A percentile compares a stretch with the other conserved stretches of the same genome.
phyloP scores from a whole-genome alignment of 176 grass and related monocot species.

The Oryza longistaminata region DNA sequence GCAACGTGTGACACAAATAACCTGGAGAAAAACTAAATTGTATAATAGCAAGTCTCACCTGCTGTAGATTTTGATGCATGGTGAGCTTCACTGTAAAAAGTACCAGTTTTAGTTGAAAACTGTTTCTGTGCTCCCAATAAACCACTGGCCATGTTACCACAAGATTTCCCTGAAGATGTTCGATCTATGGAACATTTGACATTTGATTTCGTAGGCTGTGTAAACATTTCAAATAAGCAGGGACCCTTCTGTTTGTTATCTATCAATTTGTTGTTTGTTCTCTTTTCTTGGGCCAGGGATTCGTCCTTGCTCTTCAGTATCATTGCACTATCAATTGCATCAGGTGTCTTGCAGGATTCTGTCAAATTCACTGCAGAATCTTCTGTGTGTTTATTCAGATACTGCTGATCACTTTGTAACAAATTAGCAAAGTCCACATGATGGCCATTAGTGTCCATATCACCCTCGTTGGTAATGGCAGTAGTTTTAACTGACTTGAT shows the following conservation, averaged over 20 bases:
- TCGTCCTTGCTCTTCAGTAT: slow-evolving; percentile 38
- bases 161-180: slow-evolving; percentile 23
- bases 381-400: slow-evolving; percentile 23
- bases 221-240: slow-evolving; percentile 75
- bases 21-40: slow-evolving; percentile 10
- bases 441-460: not conserved
- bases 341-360: slow-evolving; percentile 26
- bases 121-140: slow-evolving; percentile 27
- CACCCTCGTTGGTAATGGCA: slow-evolving; percentile 14
- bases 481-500: slow-evolving; percentile 30
- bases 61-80: slow-evolving; percentile 36
- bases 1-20: slow-evolving; percentile 28
- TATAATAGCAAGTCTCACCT: slow-evolving; percentile 42
- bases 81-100: slow-evolving; percentile 20
- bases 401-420: slow-evolving; percentile 13
- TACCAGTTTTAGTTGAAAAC: slow-evolving; percentile 31
- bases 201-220: slow-evolving; percentile 48
- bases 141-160: slow-evolving; percentile 13
- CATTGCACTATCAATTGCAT: slow-evolving; percentile 6
- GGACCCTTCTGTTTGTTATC: slow-evolving; percentile 41
- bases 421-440: slow-evolving; percentile 10
- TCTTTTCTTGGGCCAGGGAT: slow-evolving; percentile 25
- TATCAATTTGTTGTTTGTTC: slow-evolving; percentile 37
- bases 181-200: slow-evolving; percentile 20
- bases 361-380: slow-evolving; percentile 42